These are phyloP conservation scores for Pyrrhoderma lamaoense DNA, from an alignment of 1,284 basidiomycete species.

Conservation along the genomic window DNA sequence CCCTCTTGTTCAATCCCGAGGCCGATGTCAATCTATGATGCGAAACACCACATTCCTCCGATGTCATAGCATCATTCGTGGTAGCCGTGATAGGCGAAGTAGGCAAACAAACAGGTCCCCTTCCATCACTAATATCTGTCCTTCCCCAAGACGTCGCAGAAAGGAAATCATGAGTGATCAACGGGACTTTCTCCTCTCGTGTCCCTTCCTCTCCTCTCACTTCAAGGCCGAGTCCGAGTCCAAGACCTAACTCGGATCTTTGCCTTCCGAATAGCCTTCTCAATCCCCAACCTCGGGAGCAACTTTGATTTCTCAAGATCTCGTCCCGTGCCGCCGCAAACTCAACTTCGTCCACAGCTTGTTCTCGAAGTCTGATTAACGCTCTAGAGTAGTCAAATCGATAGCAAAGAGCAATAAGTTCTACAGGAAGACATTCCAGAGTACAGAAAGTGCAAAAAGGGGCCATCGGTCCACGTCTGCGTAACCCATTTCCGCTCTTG, in stretches of 20 bases:
- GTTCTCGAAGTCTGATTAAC: not conserved
- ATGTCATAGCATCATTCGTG: too few relatives aligned
- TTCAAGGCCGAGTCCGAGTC: not conserved
- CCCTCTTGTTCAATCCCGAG: too few relatives aligned
- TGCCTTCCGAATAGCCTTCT: not conserved
- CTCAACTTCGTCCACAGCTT: not conserved
- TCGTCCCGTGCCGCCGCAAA: not conserved
- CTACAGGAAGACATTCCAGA: slow-evolving; percentile 15
- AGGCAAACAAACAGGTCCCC: too few relatives aligned
- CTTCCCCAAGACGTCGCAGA: not conserved
- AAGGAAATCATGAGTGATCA: slow-evolving; percentile 1
- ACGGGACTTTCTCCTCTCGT: not conserved
- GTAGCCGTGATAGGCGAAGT: too few relatives aligned
- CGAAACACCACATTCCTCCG: too few relatives aligned
- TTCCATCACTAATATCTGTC: too few relatives aligned
- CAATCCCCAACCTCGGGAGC: not conserved
- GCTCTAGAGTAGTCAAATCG: slow-evolving; percentile 9
- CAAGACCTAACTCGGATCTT: not conserved
- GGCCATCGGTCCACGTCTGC: slow-evolving; percentile 7
- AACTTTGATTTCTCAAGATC: not conserved
- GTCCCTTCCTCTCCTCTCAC: not conserved
- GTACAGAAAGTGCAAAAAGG: slow-evolving; percentile 13
- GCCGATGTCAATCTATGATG: too few relatives aligned
- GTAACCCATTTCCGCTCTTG: too few relatives aligned
- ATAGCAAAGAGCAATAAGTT: slow-evolving; percentile 12